phyloP scores from a whole-genome alignment of 495 filamentous ascomycete species.

The Talaromyces wortmannii region DNA sequence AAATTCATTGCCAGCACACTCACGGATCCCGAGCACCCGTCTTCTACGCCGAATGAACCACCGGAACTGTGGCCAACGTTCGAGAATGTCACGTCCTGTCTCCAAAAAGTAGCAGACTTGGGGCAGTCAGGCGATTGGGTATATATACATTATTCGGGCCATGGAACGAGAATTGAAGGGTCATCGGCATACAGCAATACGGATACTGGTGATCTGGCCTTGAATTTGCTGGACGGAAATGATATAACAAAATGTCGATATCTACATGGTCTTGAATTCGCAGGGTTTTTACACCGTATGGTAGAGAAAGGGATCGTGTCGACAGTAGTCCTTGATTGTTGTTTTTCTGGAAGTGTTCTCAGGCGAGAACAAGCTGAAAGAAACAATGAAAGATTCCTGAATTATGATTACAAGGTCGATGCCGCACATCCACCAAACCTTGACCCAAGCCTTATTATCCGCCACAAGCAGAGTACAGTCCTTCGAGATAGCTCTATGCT shows the following conservation, averaged over 20 bases:
- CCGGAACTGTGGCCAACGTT: constrained; percentile 9
- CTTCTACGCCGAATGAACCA: not conserved
- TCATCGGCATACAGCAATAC: constrained; percentile 2
- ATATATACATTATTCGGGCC: constrained; percentile 25
- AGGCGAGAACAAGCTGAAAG: constrained; percentile 6
- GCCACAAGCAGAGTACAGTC: not conserved
- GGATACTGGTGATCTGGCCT: constrained; percentile 12
- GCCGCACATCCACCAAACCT: not conserved
- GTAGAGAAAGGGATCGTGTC: constrained; percentile 12
- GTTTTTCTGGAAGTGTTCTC: constrained; percentile 12
- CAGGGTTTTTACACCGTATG: constrained; percentile 9
- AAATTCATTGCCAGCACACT: constrained; percentile 6
- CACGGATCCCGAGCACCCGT: not conserved
- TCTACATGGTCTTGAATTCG: constrained; percentile 10
- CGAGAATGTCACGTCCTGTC: constrained; percentile 10
- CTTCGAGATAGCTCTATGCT: constrained; percentile 1
- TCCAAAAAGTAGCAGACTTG: constrained; percentile 4
- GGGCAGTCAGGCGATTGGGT: constrained; percentile 18
- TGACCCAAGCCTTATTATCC: not conserved
- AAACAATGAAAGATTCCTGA: constrained; percentile 4
- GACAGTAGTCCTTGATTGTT: constrained; percentile 20
- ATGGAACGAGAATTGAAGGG: constrained; percentile 10
- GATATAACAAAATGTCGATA: not conserved
- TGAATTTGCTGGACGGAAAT: constrained; percentile 9
- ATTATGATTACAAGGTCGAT: constrained; percentile 7